Conservation (phyloP, 768 basidiomycete genomes). For the Rossbeevera mucosa region DNA sequence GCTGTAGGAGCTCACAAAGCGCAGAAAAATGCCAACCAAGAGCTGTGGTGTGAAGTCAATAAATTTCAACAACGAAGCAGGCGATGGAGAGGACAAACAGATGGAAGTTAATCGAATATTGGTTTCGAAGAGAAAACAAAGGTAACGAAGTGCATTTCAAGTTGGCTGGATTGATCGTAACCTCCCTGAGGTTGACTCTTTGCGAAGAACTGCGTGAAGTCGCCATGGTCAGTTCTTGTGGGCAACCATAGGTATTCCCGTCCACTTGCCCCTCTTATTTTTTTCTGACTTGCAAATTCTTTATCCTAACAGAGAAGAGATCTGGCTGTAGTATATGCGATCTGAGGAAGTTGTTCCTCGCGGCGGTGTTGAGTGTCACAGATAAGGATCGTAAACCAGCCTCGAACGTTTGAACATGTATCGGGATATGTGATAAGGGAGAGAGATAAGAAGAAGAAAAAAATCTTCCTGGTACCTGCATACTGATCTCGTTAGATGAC, state of each 20-base stretch:
- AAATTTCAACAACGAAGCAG: background rate
- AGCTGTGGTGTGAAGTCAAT: slow-evolving; percentile 16
- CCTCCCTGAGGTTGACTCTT: slow-evolving; percentile 7
- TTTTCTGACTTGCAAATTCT: background rate
- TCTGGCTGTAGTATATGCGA: background rate
- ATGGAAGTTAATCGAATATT: slow-evolving; percentile 49
- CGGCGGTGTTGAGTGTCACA: slow-evolving; percentile 1
- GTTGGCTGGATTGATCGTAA: slow-evolving; percentile 45
- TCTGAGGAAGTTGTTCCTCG: background rate
- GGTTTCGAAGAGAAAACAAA: slow-evolving; percentile 43
- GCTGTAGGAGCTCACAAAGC: slow-evolving; percentile 33
- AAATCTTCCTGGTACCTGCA: background rate
- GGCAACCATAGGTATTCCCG: background rate
- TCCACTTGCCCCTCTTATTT: background rate
- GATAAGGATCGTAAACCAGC: slow-evolving; percentile 34
- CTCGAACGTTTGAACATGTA: background rate
- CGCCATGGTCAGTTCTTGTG: slow-evolving; percentile 6
- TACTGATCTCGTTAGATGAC: too few species aligned
- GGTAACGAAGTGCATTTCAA: slow-evolving; percentile 50
- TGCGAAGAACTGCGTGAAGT: background rate
- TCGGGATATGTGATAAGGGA: background rate
- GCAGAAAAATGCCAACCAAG: slow-evolving; percentile 46
- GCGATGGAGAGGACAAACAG: slow-evolving; percentile 28
- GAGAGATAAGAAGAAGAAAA: too few species aligned
- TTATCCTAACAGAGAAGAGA: background rate